Evolutionary conservation across 1,284 basidiomycete genomes (phyloP), one percentile per base, ranked within the genome.

Genomic region (Heterobasidion annosum): DNA sequence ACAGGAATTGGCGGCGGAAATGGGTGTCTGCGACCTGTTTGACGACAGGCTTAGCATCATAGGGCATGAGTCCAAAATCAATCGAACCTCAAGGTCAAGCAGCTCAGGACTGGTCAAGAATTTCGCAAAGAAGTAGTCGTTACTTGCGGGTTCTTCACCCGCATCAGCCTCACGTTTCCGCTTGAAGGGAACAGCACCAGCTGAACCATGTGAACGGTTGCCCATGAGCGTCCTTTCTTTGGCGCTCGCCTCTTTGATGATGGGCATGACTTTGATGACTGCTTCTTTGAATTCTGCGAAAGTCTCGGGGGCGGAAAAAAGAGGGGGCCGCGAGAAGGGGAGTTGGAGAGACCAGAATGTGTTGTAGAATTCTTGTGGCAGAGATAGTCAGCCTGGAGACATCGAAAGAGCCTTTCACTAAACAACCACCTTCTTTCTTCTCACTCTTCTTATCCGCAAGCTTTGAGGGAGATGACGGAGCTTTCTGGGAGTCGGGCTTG

Each of bases 1-100:
- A 85, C 32, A 96, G 75, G 64, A 94, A 82, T 70, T 96, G 93
- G n/a, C 91, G 84, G 19, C 93, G 86, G 71, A 96, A 96, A 58
- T 88, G 82, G 0, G 87, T 85, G 64, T 95, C 92, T 18, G 90
- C 86, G 56, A 95, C 82, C 90, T 93, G 37, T 12, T 1, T 19
- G 12, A 13, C 25, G 35, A 35, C 48, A 45, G 18, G 34, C 40
- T n/a, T n/a, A n/a, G 25, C 51, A n/a, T 25, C 25, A 25, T 25
- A 25, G 4, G 4, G 25, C 25, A 25, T 25, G 25, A 25, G 4
- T 25, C 5, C 25, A 25, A 25, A 25, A 25, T 25, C 25, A 25
- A 25, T 5, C 73, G 56, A 54, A 91, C 91, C 77, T 96, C 91
- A 52, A 94, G 82, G 52, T 91, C 91, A 33, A 95, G 75, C 18